Base-by-base conservation (phyloP, 1,284 basidiomycete species). In the Sutorius eximius region DNA sequence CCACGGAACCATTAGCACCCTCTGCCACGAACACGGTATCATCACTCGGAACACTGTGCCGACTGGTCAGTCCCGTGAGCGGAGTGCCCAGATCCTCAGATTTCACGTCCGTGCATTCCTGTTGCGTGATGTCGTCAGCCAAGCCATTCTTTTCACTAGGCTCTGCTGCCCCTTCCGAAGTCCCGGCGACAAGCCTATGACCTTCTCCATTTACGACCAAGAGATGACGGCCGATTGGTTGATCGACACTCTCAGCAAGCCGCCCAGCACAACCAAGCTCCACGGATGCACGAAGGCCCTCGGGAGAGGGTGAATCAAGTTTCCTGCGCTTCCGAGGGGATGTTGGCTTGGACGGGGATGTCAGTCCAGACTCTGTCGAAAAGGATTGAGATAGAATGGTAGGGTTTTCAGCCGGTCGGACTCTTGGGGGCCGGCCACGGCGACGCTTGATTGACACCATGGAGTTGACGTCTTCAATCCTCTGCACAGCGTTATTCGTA, bases 11-110 rank as follows among this genome's bases (percentile, higher is more conserved):
- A 20, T 60, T 50, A 3, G 51, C 52, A 18, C 50, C 56, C 33
- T 65, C 65, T 10, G 56, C 47, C 29, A 60, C 62, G 33, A 61
- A 73, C 43, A 82, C 72, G 3, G 82, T 83, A 51, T 82, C 81
- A 53, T 85, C 83, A 60, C 79, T 82, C 7, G 79, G 79, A 51
- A 77, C 71, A 57, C 82, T 83, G 59, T 81, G 82, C 47, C 77
- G 74, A 60, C 79, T 79, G 37, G 76, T 77, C 52, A 77, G 59
- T 37, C 71, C 78, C n/a, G 79, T 82, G 46, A 78, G 70, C 2
- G 82, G 80, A 16, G 80, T 82, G 38, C 74, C 78, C 53, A 70
- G 61, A 55, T 82, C 82, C 64, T 85, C 83, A 18, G 75, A 77
- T 63, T 79, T 80, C 43, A 78, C 71, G 40, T 67, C 68, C 3